Evolutionary conservation across 164 flowering plant genomes (phyloP).

Genomic region (Vitis cinerea): DNA sequence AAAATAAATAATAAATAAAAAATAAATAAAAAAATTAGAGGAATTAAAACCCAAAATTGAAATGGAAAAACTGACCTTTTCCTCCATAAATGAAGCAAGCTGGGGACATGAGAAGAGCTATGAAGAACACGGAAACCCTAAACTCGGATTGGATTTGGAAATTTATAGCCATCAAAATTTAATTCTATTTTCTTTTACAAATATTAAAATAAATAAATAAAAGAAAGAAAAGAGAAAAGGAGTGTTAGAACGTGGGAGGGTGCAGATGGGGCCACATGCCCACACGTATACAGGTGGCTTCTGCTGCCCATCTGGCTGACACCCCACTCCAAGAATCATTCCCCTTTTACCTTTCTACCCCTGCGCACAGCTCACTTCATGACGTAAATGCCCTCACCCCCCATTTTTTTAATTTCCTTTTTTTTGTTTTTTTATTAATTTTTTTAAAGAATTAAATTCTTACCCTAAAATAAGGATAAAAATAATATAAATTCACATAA

Average conservation of each 20-base stretch:
- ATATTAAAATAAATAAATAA: neutral
- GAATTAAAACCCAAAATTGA: neutral
- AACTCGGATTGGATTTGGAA: constrained; percentile 17
- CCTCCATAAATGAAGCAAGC: constrained; percentile 9
- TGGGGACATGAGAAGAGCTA: neutral
- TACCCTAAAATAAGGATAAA: no score
- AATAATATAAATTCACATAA: no score
- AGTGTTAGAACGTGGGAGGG: no score
- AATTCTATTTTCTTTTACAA: no score
- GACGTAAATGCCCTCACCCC: no score
- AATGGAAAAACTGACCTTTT: neutral
- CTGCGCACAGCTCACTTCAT: no score
- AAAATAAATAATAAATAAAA: no score
- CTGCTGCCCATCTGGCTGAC: constrained; percentile 4
- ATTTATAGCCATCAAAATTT: constrained; percentile 17
- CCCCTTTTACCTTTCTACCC: no score
- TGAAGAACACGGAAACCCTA: constrained; percentile 23
- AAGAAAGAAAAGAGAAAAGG: neutral
- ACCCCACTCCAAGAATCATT: no score
- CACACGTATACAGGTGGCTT: neutral
- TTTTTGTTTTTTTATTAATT: no score
- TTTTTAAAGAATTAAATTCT: no score
- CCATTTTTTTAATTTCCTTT: no score
- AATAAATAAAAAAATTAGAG: neutral
- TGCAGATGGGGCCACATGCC: constrained; percentile 1